Evolutionary conservation across 768 basidiomycete genomes (phyloP).

Genomic region (Rhodocollybia butyracea): DNA sequence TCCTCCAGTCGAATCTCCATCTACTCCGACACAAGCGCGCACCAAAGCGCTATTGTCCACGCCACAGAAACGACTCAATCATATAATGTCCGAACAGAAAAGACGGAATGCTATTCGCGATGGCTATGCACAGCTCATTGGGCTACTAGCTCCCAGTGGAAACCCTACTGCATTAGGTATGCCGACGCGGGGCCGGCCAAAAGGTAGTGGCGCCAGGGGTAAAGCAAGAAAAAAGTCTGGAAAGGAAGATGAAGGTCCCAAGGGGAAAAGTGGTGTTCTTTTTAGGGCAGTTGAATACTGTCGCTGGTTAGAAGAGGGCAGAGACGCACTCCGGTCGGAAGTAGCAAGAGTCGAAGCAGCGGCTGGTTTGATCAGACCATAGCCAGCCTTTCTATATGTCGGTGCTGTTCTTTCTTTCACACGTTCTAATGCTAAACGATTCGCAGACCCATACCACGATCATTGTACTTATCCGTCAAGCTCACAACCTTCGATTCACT

Average conservation of each 20-base stretch:
- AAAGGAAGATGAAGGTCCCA: constrained; percentile 26
- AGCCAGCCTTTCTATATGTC: neutral
- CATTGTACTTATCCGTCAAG: too few species aligned
- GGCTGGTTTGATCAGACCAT: neutral
- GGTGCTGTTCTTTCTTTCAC: neutral
- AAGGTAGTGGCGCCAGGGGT: constrained; percentile 56
- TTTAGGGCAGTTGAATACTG: constrained; percentile 87
- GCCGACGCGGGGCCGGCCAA: constrained; percentile 78
- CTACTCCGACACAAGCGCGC: constrained; percentile 17
- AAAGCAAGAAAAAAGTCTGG: constrained; percentile 10
- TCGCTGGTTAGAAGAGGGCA: constrained; percentile 79
- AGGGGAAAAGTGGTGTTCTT: constrained; percentile 87
- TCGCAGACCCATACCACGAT: too few species aligned
- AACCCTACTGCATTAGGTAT: constrained; percentile 62
- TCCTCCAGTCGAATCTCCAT: constrained; percentile 9
- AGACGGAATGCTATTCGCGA: constrained; percentile 89
- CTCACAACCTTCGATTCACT: neutral
- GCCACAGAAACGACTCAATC: constrained; percentile 86
- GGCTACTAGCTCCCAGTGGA: constrained; percentile 68
- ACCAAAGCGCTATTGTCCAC: constrained; percentile 71
- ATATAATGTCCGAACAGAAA: constrained; percentile 94
- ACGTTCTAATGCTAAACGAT: neutral
- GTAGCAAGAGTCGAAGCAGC: constrained; percentile 59
- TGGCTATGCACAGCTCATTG: constrained; percentile 83
- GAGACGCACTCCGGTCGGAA: constrained; percentile 67